Evolutionary conservation across 768 basidiomycete species (phyloP), one percentile per base, ranked within the genome.

Genomic region (Tephrocybe sp.): DNA sequence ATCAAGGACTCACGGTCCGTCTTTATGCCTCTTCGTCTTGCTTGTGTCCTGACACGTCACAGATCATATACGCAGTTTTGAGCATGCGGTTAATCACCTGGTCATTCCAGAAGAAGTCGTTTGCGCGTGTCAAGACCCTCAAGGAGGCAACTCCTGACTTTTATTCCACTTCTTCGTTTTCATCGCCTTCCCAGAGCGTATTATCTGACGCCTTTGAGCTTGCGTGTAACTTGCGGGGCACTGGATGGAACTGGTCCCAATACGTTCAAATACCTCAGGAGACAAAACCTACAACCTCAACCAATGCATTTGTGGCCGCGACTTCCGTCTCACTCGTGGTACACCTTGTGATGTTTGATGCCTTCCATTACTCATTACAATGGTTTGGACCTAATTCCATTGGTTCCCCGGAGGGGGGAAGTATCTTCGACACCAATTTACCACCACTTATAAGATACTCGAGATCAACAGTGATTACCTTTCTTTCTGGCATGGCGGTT

Each of bases 231-330:
- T 55, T 80, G 12, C 80, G 86, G 15, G 86, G 85, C 6, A 59
- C 70, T 38, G 83, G 80, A 12, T 87, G 85, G 84, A 66, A 76
- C 35, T 85, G 82, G 77, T 80, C 82, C 1, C 55, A 63, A 24
- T 69, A 70, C 42, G 62, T 77, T 19, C 66, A 69, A 47, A 43
- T 77, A 21, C 71, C 77, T 5, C 62, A 49, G 5, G 75, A 78
- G 53, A 72, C 67, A 9, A 75, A 77, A 16, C 69, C 73, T 2
- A 63, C 65, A 6, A 51, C 60, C 1, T 71, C 76, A 18, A 69
- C 61, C 8, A 15, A 50, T 1, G 53, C 62, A 12, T 84, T 82
- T 58, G 35, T 69, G 3, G 42, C 63, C 15, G 52, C 64, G 6
- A 72, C 76, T 0, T 40, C 72, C 6, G 9, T 54, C 13, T 71